A percentile compares a stretch with the other conserved stretches of the same genome.
These are phyloP conservation scores for Eucalyptus albens DNA, from an alignment of 345 rosid species.

Conservation along the genomic window DNA sequence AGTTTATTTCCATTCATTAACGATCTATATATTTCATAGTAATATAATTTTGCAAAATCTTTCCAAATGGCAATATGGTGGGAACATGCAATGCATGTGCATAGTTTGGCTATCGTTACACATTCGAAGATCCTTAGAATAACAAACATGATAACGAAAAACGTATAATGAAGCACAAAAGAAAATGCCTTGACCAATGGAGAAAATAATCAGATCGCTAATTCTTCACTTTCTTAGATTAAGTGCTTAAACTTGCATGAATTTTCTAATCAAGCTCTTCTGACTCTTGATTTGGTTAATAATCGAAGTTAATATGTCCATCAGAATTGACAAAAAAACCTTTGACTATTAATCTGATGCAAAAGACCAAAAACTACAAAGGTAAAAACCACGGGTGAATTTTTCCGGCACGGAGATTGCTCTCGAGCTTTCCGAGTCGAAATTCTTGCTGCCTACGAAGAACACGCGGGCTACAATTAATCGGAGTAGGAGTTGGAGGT, in stretches of 20 bases:
- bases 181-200: not conserved
- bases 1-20: not conserved
- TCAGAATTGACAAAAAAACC: too few species aligned
- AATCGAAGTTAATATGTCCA: not conserved
- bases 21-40: not conserved
- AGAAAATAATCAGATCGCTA: not conserved
- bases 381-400: not conserved
- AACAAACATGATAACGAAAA: not conserved
- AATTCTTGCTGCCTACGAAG: not conserved
- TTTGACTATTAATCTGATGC: not conserved
- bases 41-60: not conserved
- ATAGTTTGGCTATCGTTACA: not conserved
- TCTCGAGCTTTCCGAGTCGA: not conserved
- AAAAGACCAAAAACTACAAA: not conserved
- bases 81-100: not conserved
- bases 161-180: not conserved
- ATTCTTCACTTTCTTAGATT: not conserved
- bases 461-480: not conserved
- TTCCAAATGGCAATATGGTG: not conserved
- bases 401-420: not conserved
- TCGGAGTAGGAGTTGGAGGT: not conserved
- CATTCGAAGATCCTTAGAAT: not conserved
- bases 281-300: not conserved
- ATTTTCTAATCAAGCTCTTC: not conserved
- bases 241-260: not conserved